Percentiles rank a stretch among this genome's conserved stretches.
Evolutionary conservation across 176 grass and related monocot species (phyloP).

Genomic region (Leersia perrieri): DNA sequence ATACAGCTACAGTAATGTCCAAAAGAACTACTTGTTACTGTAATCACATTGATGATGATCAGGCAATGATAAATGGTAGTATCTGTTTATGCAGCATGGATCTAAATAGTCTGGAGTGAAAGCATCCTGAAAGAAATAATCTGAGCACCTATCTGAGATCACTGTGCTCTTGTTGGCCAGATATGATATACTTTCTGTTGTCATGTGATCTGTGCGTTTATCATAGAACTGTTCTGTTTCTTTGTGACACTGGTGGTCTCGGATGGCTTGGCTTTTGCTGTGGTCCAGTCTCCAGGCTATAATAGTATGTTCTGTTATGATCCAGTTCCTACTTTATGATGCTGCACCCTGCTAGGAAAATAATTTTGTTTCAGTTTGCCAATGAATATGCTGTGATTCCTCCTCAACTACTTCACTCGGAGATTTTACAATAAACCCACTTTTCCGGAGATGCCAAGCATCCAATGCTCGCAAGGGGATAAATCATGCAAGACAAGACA

Average conservation of each 20-base stretch:
- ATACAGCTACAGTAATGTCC: background rate
- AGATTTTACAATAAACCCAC: background rate
- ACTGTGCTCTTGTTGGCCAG: constrained; percentile 28
- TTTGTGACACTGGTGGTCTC: background rate
- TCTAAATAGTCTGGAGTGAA: background rate
- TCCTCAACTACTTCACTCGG: background rate
- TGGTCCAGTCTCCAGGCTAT: constrained; percentile 30
- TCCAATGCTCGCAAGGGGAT: background rate
- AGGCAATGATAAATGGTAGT: background rate
- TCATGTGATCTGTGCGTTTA: constrained; percentile 21
- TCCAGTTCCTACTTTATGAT: constrained; percentile 11
- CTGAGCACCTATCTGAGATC: background rate
- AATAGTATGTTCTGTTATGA: constrained; percentile 18
- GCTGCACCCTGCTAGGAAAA: background rate
- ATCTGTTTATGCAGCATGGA: background rate
- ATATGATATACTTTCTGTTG: constrained; percentile 17
- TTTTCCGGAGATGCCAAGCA: background rate
- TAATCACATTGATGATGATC: background rate
- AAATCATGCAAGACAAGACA: background rate
- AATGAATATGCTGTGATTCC: background rate
- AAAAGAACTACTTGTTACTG: background rate
- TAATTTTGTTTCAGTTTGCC: background rate
- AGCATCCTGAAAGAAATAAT: background rate
- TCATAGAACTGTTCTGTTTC: constrained; percentile 25
- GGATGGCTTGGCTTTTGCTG: background rate